Evolutionary conservation across 305 asterid genomes (phyloP).

Genomic region (Plantago lanceolata): DNA sequence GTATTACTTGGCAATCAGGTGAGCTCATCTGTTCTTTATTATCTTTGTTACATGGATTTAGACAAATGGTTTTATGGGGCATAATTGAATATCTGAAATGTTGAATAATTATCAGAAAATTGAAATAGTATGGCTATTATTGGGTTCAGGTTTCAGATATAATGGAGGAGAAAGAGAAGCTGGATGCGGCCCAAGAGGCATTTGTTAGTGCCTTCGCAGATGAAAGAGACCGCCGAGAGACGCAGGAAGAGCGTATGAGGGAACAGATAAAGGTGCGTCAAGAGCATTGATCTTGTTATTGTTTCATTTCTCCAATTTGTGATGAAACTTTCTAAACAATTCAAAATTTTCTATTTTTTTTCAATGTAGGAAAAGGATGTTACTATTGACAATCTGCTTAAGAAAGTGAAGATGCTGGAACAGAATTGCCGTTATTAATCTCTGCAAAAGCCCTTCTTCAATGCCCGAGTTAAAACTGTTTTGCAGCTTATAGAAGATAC

Average conservation of each 20-base stretch:
- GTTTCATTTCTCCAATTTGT: neutral
- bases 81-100: neutral
- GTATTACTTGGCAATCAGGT: constrained; percentile 39
- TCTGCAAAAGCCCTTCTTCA: neutral
- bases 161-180: constrained; percentile 18
- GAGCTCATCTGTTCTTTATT: constrained; percentile 4
- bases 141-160: constrained; percentile 31
- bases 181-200: constrained; percentile 35
- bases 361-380: constrained; percentile 43
- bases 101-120: neutral
- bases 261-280: constrained; percentile 30
- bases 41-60: neutral
- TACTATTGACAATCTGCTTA: constrained; percentile 37
- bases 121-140: neutral
- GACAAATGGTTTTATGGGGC: neutral
- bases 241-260: constrained; percentile 49
- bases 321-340: neutral
- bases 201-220: constrained; percentile 30
- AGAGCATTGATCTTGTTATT: neutral
- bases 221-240: constrained; percentile 41
- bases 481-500: neutral
- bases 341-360: neutral
- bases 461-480: neutral
- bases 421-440: neutral
- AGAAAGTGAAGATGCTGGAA: constrained; percentile 36